Conservation (phyloP, 192 early-diverging fungal genomes). For the Martensiomyces pterosporus region DNA sequence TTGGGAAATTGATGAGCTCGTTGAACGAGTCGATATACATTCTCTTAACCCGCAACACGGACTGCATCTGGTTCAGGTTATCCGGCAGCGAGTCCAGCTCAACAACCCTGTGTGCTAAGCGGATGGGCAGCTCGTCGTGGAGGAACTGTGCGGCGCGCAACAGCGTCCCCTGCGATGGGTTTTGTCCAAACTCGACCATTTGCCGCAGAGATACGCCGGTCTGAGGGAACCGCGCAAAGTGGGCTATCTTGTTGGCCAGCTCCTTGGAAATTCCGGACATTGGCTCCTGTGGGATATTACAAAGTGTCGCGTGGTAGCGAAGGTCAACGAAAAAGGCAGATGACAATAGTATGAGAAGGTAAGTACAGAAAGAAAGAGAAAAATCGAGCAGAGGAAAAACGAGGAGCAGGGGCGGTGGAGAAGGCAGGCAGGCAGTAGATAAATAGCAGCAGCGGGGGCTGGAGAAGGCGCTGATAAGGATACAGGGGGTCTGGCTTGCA, state of each 20-base stretch:
- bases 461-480: too few species aligned
- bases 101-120: slow-evolving; percentile 89
- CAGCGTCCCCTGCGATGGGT: slow-evolving; percentile 68
- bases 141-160: slow-evolving; percentile 75
- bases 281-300: too few species aligned
- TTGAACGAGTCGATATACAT: slow-evolving; percentile 94
- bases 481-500: too few species aligned
- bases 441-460: too few species aligned
- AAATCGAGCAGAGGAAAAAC: too few species aligned
- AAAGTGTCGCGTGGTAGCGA: too few species aligned
- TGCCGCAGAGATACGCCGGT: slow-evolving; percentile 90
- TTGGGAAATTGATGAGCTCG: slow-evolving; percentile 45
- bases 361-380: too few species aligned
- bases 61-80: slow-evolving; percentile 83
- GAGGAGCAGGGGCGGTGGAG: too few species aligned
- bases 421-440: too few species aligned
- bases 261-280: slow-evolving; percentile 52
- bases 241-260: slow-evolving; percentile 66
- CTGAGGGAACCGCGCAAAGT: slow-evolving; percentile 82
- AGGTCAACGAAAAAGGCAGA: too few species aligned
- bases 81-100: slow-evolving; percentile 90
- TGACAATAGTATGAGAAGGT: too few species aligned
- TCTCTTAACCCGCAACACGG: slow-evolving; percentile 84
- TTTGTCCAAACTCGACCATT: slow-evolving; percentile 95
- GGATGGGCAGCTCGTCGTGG: slow-evolving; percentile 90